These are phyloP conservation scores for Fusarium caatingaense DNA, from an alignment of 2,329 filamentous ascomycete genomes.

Conservation along the genomic window DNA sequence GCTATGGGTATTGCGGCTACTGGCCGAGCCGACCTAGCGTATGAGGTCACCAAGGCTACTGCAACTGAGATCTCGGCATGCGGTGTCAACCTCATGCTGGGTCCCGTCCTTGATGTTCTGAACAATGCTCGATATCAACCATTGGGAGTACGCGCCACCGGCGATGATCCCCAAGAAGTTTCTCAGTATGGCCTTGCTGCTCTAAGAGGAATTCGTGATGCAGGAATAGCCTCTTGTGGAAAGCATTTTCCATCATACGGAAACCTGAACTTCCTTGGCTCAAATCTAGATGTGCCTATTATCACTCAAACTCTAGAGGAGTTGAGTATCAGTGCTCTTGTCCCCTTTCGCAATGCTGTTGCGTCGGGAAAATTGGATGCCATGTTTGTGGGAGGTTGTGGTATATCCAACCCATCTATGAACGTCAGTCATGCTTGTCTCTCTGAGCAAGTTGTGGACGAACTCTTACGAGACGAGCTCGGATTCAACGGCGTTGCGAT, in stretches of 20 bases:
- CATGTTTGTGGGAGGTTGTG: slow-evolving; percentile 96
- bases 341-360: slow-evolving; percentile 93
- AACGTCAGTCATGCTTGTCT: slow-evolving; percentile 96
- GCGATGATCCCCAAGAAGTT: slow-evolving; percentile 94
- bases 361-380: slow-evolving; percentile 83
- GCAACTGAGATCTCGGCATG: slow-evolving; percentile 92
- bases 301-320: slow-evolving; percentile 96
- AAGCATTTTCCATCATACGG: slow-evolving; percentile 98
- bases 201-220: slow-evolving; percentile 92
- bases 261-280: slow-evolving; percentile 92
- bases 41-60: slow-evolving; percentile 91
- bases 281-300: slow-evolving; percentile 90
- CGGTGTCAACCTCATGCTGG: slow-evolving; percentile 95
- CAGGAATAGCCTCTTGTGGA: slow-evolving; percentile 87
- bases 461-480: slow-evolving; percentile 86
- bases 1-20: slow-evolving; percentile 97
- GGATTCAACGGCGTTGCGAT: slow-evolving; percentile 93
- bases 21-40: slow-evolving; percentile 84
- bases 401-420: slow-evolving; percentile 89
- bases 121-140: slow-evolving; percentile 94
- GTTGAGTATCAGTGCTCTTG: slow-evolving; percentile 87
- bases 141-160: slow-evolving; percentile 86
- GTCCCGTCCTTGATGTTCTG: slow-evolving; percentile 91
- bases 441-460: slow-evolving; percentile 92
- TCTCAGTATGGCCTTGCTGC: slow-evolving; percentile 91